Evolutionary conservation across 2,329 filamentous ascomycete genomes (phyloP).

Genomic region (Aspergillus sojae): DNA sequence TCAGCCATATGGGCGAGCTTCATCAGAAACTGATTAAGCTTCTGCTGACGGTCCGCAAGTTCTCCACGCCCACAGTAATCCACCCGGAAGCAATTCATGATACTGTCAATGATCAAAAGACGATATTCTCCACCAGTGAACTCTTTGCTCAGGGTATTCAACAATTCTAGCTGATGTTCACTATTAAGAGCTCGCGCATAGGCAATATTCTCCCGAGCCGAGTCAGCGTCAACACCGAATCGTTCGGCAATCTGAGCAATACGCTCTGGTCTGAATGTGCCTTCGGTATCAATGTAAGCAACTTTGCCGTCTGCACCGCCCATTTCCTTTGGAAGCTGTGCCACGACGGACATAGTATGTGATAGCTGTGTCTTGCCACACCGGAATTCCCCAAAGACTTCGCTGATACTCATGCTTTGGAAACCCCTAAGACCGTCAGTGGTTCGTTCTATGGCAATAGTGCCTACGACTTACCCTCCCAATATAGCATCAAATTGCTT

Average conservation of each 20-base stretch:
- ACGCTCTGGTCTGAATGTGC: conserved; percentile 68
- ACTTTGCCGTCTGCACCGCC: conserved; percentile 70
- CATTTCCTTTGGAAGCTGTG: conserved; percentile 59
- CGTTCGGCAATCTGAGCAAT: conserved; percentile 69
- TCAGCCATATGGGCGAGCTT: conserved; percentile 67
- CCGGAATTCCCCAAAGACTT: conserved; percentile 47
- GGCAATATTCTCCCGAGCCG: conserved; percentile 67
- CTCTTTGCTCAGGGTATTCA: conserved; percentile 62
- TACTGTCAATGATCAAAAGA: conserved; percentile 69
- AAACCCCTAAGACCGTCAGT: conserved; percentile 55
- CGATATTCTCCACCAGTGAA: conserved; percentile 67
- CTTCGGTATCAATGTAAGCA: conserved; percentile 69
- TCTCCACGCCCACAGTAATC: conserved; percentile 70
- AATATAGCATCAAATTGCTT: conserved; percentile 68
- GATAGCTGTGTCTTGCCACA: conserved; percentile 72
- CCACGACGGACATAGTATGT: conserved; percentile 69
- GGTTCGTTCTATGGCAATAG: background rate
- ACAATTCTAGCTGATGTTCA: conserved; percentile 66
- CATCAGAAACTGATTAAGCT: conserved; percentile 66
- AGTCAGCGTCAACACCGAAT: conserved; percentile 62
- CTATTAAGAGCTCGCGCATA: conserved; percentile 68
- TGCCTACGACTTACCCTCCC: conserved; percentile 53
- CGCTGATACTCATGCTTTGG: conserved; percentile 70
- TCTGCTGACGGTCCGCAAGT: conserved; percentile 69
- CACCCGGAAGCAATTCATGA: conserved; percentile 70